Conservation (phyloP, 78 protist species). For the slime mould (Dictyostelium discoideum) region dicty_2.7 NC_007088.5:4053501-4054000, state of each 20-base stretch:
- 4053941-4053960: conserved; percentile 39
- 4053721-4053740: conserved; percentile 92
- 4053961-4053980: conserved; percentile 59
- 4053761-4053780: conserved; percentile 90
- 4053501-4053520: no score
- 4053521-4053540: no score
- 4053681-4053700: background rate
- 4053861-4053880: conserved; percentile 60
- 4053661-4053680: no score
- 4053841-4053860: conserved; percentile 39
- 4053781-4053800: conserved; percentile 93
- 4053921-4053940: conserved; percentile 47
- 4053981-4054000: conserved; percentile 86
- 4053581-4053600: no score
- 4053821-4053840: conserved; percentile 91
- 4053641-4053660: no score
- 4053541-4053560: no score
- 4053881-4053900: conserved; percentile 81
- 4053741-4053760: conserved; percentile 90
- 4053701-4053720: conserved; percentile 83
- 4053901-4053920: conserved; percentile 46
- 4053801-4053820: conserved; percentile 90
- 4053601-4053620: no score
- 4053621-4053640: no score
- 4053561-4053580: no score